These are phyloP conservation scores for Aspergillus calidoustus DNA, from an alignment of 2,329 filamentous ascomycete species.

Conservation along the genomic window DNA sequence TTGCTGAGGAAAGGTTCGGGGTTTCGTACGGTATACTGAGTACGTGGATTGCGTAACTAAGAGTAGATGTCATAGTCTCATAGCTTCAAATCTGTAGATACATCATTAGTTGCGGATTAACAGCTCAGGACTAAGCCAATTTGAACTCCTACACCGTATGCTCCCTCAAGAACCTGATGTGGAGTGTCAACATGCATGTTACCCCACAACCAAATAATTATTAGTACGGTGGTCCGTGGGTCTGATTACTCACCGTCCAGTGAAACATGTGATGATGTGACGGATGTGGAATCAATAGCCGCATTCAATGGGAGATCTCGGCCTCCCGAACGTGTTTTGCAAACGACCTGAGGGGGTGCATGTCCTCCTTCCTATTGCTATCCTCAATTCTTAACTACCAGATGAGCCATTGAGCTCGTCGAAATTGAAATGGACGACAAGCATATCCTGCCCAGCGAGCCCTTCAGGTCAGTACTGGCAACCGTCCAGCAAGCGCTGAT, in stretches of 20 bases:
- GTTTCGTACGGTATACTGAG: background rate
- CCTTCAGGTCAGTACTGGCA: slow-evolving; percentile 18
- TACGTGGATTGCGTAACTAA: background rate
- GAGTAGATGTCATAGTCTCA: background rate
- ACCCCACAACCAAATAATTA: background rate
- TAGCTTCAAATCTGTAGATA: no score
- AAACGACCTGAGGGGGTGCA: background rate
- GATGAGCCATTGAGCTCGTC: background rate
- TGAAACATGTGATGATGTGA: background rate
- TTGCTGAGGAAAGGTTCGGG: background rate
- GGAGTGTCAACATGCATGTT: background rate
- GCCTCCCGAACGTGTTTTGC: background rate
- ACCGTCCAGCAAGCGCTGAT: background rate
- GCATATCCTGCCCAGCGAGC: slow-evolving; percentile 13
- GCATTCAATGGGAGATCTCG: background rate
- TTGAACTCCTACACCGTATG: background rate
- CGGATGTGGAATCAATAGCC: background rate
- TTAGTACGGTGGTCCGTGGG: background rate
- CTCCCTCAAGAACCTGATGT: background rate
- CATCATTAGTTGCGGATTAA: no score
- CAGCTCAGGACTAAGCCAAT: no score
- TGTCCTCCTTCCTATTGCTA: background rate
- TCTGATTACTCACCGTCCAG: background rate
- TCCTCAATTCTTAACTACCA: background rate
- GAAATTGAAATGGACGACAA: slow-evolving; percentile 12